Evolutionary conservation across 2,329 filamentous ascomycete species (phyloP), one percentile per base, ranked within the genome.

Genomic region (Botrytis deweyae): DNA sequence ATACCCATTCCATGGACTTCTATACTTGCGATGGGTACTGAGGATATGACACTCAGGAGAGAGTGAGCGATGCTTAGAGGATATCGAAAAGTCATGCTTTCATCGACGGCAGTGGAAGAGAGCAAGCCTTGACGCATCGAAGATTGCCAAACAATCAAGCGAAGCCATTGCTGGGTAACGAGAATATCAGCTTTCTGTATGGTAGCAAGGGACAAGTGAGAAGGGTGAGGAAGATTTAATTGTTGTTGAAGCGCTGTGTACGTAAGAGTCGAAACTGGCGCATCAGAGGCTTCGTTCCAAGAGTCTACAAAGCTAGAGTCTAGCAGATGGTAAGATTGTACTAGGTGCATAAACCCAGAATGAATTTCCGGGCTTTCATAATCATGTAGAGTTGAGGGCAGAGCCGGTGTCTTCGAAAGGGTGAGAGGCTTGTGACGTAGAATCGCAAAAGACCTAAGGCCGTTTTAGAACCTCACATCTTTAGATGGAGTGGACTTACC

Each of bases 111-210:
- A 4, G 85, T 85, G 46, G 87, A 89, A 46, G 89, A 90, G 33
- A 92, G 84, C 38, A 89, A 87, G 6, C 89, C 88, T 77, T 91
- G 89, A 33, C 88, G 87, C 77, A 91, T 91, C 4, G 90, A 90
- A 2, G 91, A 86, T 77, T 92, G 91, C 91, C 91, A 93, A n/a
- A 92, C 88, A 82, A 92, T 91, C 1, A 90, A 88, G 29, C 88
- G 85, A 7, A 93, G 84, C 91, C 91, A 93, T 78, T 92, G 90
- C 79, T 93, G 91, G 3, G 90, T 92, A 71, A 91, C 87, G 62
- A 91, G 85, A 29, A 93, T 85, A 77, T 93, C 90, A 10, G 91
- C 89, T 72, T 90, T 91, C 77, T 93, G 91, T 33, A 89, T 90
- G 74, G 91, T 88, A 0, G 89, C 91, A 8, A 81, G 68, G 14